Percentiles rank a stretch among this genome's conserved stretches.
Conservation (phyloP, 371 early-diverging fungal genomes). For the Capillidium heterosporum region DNA sequence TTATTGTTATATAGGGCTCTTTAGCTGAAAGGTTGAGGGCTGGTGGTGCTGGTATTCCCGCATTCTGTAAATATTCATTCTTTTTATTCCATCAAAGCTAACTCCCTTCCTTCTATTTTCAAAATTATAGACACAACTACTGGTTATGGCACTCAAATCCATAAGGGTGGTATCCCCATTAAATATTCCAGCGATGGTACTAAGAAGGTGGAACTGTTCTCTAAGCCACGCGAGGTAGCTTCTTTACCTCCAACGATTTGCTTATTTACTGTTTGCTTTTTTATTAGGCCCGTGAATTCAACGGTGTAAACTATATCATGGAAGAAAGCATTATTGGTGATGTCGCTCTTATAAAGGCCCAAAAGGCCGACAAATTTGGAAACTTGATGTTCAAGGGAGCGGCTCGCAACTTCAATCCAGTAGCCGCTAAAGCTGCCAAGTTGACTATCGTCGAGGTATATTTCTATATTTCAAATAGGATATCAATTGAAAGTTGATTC, state of each 20-base stretch:
- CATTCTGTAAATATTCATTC: constrained; percentile 21
- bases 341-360: constrained; percentile 46
- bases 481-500: background rate
- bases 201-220: constrained; percentile 18
- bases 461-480: background rate
- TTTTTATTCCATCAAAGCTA: background rate
- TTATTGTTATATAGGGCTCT: constrained; percentile 19
- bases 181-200: constrained; percentile 27
- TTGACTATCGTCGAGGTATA: constrained; percentile 36
- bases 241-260: background rate
- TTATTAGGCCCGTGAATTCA: constrained; percentile 22
- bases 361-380: constrained; percentile 50
- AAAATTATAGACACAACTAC: constrained; percentile 28
- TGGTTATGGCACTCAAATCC: constrained; percentile 36
- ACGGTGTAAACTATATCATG: constrained; percentile 37
- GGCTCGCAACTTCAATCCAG: constrained; percentile 49
- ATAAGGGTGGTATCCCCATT: constrained; percentile 26
- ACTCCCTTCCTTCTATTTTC: no score
- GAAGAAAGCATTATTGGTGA: constrained; percentile 51
- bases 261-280: background rate
- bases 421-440: constrained; percentile 33
- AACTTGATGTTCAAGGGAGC: constrained; percentile 42
- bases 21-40: constrained; percentile 45
- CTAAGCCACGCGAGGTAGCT: constrained; percentile 21
- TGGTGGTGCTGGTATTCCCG: constrained; percentile 54